phyloP scores from a whole-genome alignment of 192 early-diverging fungal genomes.

The Coemansia sp. region DNA sequence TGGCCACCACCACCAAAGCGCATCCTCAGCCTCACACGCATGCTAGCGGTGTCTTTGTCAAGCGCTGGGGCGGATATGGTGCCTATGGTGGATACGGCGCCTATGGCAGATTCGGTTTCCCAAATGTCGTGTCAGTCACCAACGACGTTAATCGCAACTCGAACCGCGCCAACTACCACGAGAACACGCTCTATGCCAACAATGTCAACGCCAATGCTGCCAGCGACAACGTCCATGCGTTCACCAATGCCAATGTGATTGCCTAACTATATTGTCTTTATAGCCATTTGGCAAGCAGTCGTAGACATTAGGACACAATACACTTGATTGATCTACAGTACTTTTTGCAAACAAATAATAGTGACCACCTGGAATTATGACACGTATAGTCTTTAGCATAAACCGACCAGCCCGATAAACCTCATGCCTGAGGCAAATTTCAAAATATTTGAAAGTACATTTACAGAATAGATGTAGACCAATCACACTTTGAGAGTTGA shows the following conservation, averaged over 20 bases:
- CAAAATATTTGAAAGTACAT: too few species aligned
- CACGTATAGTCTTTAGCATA: too few species aligned
- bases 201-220: conserved; percentile 8
- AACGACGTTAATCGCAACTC: conserved; percentile 17
- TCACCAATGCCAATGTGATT: conserved; percentile 72
- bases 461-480: too few species aligned
- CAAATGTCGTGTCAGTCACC: conserved; percentile 15
- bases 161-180: conserved; percentile 27
- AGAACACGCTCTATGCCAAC: conserved; percentile 24
- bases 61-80: conserved; percentile 5
- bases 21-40: neutral
- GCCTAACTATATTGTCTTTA: conserved; percentile 57
- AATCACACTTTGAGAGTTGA: too few species aligned
- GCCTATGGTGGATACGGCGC: neutral
- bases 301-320: too few species aligned
- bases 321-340: too few species aligned
- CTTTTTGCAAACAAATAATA: too few species aligned
- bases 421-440: too few species aligned
- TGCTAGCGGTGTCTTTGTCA: neutral
- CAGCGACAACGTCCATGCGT: conserved; percentile 60
- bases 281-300: too few species aligned
- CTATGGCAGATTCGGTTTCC: conserved; percentile 14
- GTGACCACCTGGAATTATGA: too few species aligned
- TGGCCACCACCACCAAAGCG: neutral
- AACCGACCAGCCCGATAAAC: too few species aligned